These are phyloP conservation scores for Boletus speciosus DNA, from an alignment of 768 basidiomycete genomes.

Conservation along the genomic window DNA sequence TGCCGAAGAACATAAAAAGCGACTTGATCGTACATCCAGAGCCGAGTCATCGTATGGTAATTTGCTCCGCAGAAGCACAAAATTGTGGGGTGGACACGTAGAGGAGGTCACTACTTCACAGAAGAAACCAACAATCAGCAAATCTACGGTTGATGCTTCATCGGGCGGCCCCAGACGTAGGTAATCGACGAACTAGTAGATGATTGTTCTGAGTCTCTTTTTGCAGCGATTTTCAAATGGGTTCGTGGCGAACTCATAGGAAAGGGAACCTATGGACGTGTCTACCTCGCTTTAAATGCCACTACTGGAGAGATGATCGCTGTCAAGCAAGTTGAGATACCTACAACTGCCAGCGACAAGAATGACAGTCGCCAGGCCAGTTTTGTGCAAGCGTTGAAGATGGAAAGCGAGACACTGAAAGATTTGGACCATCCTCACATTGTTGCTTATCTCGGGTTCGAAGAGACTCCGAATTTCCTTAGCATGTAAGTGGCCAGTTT, in stretches of 20 bases:
- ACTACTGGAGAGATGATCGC: constrained; percentile 99
- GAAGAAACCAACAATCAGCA: constrained; percentile 43
- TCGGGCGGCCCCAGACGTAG: constrained; percentile 65
- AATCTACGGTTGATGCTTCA: constrained; percentile 53
- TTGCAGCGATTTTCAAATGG: constrained; percentile 91
- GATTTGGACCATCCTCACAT: constrained; percentile 97
- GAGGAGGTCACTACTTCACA: constrained; percentile 89
- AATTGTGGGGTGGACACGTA: constrained; percentile 90
- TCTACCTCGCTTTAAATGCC: constrained; percentile 93
- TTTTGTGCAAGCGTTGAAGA: constrained; percentile 87
- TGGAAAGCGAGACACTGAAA: constrained; percentile 94
- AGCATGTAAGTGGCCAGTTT: constrained; percentile 71
- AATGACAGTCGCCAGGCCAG: constrained; percentile 79
- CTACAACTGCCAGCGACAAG: constrained; percentile 86
- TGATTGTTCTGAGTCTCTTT: constrained; percentile 16
- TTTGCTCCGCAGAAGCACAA: constrained; percentile 78
- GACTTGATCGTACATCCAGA: constrained; percentile 67
- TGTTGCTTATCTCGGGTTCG: constrained; percentile 94
- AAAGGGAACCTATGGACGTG: constrained; percentile 93
- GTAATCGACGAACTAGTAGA: constrained; percentile 30
- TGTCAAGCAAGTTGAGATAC: constrained; percentile 97
- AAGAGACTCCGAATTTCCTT: constrained; percentile 81
- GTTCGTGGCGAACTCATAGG: constrained; percentile 97
- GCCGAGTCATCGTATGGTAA: constrained; percentile 50
- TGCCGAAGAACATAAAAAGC: constrained; percentile 81